A percentile compares a stretch with the other conserved stretches of the same genome.
These are phyloP conservation scores for Blumeria graminis DNA, from an alignment of 2,329 filamentous ascomycete genomes.

Conservation along the genomic window DNA sequence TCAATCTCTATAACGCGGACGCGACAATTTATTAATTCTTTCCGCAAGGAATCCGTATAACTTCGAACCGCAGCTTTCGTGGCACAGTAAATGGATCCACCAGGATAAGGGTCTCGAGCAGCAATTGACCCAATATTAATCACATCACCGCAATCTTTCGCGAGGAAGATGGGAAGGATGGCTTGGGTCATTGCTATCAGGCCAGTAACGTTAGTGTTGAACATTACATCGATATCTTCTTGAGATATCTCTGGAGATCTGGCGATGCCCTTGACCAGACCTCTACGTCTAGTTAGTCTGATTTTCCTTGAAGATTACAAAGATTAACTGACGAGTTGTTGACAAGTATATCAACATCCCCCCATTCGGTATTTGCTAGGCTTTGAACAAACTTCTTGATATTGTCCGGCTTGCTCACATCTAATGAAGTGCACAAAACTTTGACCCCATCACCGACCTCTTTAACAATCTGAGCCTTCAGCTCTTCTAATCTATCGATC, in stretches of 20 bases:
- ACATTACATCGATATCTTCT: slow-evolving; percentile 69
- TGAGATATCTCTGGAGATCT: slow-evolving; percentile 64
- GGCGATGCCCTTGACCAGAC: slow-evolving; percentile 71
- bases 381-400: slow-evolving; percentile 45
- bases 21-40: slow-evolving; percentile 56
- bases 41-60: slow-evolving; percentile 63
- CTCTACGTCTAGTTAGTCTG: slow-evolving; percentile 24
- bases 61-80: slow-evolving; percentile 71
- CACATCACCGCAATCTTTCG: slow-evolving; percentile 58
- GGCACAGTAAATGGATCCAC: slow-evolving; percentile 78
- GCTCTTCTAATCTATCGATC: slow-evolving; percentile 47
- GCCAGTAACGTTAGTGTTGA: slow-evolving; percentile 79
- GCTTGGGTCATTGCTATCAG: slow-evolving; percentile 94
- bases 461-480: slow-evolving; percentile 44
- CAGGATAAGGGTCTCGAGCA: slow-evolving; percentile 64
- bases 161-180: slow-evolving; percentile 58
- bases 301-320: not conserved
- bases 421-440: slow-evolving; percentile 47
- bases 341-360: slow-evolving; percentile 65
- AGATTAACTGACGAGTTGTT: slow-evolving; percentile 65
- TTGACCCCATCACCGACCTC: slow-evolving; percentile 3
- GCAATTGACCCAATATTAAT: slow-evolving; percentile 90
- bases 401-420: slow-evolving; percentile 59
- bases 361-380: slow-evolving; percentile 44
- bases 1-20: slow-evolving; percentile 75